Conservation (phyloP, 306 rosid genomes). For the Vigna nakashimae region DNA sequence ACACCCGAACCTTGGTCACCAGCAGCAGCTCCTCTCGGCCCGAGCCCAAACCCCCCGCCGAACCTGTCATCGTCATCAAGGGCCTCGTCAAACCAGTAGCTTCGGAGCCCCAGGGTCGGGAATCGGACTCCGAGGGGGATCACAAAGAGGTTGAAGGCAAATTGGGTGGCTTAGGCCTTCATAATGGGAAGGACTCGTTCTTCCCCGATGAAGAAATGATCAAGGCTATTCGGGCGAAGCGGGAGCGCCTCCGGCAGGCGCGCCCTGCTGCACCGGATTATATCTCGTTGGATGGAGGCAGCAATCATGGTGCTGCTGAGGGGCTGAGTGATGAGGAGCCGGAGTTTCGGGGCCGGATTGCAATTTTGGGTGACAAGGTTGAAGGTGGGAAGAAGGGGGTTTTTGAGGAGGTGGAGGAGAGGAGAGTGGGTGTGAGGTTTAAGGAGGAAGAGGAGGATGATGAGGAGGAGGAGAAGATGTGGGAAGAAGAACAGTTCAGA, state of each 20-base stretch:
- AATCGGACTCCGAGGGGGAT: slow-evolving; percentile 50
- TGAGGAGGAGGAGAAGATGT: slow-evolving; percentile 84
- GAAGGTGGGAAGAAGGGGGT: slow-evolving; percentile 83
- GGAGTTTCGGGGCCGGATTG: slow-evolving; percentile 78
- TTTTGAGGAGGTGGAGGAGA: slow-evolving; percentile 83
- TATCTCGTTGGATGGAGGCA: slow-evolving; percentile 86
- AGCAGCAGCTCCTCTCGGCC: slow-evolving; percentile 47
- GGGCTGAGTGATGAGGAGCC: slow-evolving; percentile 95
- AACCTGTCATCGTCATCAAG: slow-evolving; percentile 71
- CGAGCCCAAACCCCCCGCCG: slow-evolving; percentile 69
- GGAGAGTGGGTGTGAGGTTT: slow-evolving; percentile 50
- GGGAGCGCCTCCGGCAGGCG: slow-evolving; percentile 79
- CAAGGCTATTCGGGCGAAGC: slow-evolving; percentile 74
- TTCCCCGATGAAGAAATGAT: slow-evolving; percentile 76
- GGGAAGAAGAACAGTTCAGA: slow-evolving; percentile 97
- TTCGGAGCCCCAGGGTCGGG: slow-evolving; percentile 37
- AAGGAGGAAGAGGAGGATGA: slow-evolving; percentile 42
- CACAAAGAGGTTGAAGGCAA: slow-evolving; percentile 52
- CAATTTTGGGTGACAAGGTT: slow-evolving; percentile 76
- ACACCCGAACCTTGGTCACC: slow-evolving; percentile 78
- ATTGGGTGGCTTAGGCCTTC: slow-evolving; percentile 67
- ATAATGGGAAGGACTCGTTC: slow-evolving; percentile 55
- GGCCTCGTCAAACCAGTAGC: slow-evolving; percentile 72
- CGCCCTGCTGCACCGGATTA: slow-evolving; percentile 77
- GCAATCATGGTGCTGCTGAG: slow-evolving; percentile 86